Evolutionary conservation across 306 rosid species (phyloP), one percentile per base, ranked within the genome.

Genomic region (Lagenaria siceraria): DNA sequence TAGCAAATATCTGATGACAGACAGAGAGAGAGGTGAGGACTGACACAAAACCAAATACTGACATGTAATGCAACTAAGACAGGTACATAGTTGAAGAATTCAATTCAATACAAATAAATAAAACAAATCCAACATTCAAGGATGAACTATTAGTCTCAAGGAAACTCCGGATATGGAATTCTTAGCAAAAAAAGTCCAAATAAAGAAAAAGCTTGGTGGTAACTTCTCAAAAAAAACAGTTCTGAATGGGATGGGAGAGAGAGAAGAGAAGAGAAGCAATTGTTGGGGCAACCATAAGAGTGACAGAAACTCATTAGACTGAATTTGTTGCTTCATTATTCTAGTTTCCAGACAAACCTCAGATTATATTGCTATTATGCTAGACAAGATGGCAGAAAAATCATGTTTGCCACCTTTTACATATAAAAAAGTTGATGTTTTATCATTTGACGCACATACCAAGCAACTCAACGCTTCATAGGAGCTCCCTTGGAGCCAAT

Each of bases 1-100:
- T 90, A 78, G 98, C 92, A 80, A 90, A 94, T 79, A 94, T 87
- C 98, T 94, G 95, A 84, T 53, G 59, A 87, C 74, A 77, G 76
- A 55, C 31, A 76, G 18, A 40, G 24, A 40, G n/a, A 77, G 74
- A 31, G 17, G 31, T 46, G 29, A 42, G 10, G 52, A 27, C 62
- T 40, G 48, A 11, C 29, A 27, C 48, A 24, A 77, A 61, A 77
- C 29, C 11, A 77, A 24, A 59, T 18, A 76, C 49, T 24, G 64
- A 55, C n/a, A 70, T 70, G 55, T 13, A 70, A 72, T 74, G 78
- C 31, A 25, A 59, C 42, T 58, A 58, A 59, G 24, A 58, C 71
- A 42, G 43, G 31, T 42, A 61, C 52, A 43, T 21, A 43, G 56
- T 43, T 60, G 48, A 61, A 58, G 42, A 60, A 77, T 38, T 61